Percentiles rank a stretch among this genome's conserved stretches.
These are phyloP conservation scores for Tolypocladium inflatum DNA, from an alignment of 2,329 filamentous ascomycete genomes.

Conservation along the genomic window DNA sequence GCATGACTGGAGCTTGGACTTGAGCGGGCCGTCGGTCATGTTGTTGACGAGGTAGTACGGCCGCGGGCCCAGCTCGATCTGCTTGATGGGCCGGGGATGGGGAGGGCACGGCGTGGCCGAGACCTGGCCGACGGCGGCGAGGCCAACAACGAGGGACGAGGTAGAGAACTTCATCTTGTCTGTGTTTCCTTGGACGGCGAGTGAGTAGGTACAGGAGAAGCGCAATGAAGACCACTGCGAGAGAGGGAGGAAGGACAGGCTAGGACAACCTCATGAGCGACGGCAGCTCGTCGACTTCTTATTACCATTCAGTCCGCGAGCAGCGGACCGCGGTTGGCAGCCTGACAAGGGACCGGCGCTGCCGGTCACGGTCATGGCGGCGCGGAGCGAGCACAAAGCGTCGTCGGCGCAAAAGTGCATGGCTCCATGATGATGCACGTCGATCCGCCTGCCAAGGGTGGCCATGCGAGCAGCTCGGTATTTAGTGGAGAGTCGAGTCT, in stretches of 20 bases:
- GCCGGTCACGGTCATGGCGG: not conserved
- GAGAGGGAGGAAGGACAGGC: not conserved
- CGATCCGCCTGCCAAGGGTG: not conserved
- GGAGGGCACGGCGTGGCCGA: conserved; percentile 15
- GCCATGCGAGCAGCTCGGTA: not conserved
- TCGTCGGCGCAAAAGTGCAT: not conserved
- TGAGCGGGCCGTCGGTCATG: conserved; percentile 51
- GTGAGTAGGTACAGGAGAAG: too few relatives aligned
- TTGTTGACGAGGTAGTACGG: conserved; percentile 56
- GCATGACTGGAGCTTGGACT: conserved; percentile 49
- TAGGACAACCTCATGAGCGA: too few relatives aligned
- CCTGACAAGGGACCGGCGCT: not conserved
- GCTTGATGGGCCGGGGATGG: conserved; percentile 26
- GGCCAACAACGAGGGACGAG: conserved; percentile 17
- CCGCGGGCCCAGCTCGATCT: conserved; percentile 51
- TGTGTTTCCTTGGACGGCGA: not conserved
- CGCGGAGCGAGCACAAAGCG: not conserved
- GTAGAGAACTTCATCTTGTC: conserved; percentile 15
- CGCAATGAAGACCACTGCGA: too few relatives aligned
- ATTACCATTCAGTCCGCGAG: not conserved
- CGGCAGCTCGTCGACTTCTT: not conserved
- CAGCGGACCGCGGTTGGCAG: not conserved
- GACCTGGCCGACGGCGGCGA: conserved; percentile 17
- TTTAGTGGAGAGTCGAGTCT: not conserved
- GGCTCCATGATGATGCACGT: not conserved